phyloP scores from a whole-genome alignment of 805 yeast species.

The Ogataea ganodermae region DNA sequence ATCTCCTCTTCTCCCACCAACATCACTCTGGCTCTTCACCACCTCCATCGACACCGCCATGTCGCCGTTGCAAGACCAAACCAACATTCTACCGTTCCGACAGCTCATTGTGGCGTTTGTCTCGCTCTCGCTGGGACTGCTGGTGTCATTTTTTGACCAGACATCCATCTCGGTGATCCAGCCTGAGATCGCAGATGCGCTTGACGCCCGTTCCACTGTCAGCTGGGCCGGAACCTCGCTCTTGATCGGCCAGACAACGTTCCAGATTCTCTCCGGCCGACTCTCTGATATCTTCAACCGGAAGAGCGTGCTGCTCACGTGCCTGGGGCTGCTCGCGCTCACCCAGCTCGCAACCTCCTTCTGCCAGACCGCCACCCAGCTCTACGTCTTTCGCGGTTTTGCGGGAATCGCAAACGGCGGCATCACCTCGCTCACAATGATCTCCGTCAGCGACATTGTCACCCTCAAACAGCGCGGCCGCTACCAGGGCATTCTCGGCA shows the following conservation, averaged over 20 bases:
- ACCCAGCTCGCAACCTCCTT: slow-evolving; percentile 55
- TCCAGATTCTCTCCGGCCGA: slow-evolving; percentile 56
- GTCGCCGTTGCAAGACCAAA: slow-evolving; percentile 37
- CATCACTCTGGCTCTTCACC: too few relatives aligned
- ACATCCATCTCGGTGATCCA: slow-evolving; percentile 51
- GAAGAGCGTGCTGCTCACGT: slow-evolving; percentile 43
- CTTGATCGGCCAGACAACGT: slow-evolving; percentile 50
- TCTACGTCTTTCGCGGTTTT: slow-evolving; percentile 53
- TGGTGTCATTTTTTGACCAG: slow-evolving; percentile 51
- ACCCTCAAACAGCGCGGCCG: slow-evolving; percentile 55
- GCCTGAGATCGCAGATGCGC: slow-evolving; percentile 48
- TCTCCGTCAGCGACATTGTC: slow-evolving; percentile 54
- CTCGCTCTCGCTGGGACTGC: slow-evolving; percentile 41
- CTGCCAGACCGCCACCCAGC: slow-evolving; percentile 48
- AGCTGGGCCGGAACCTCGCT: slow-evolving; percentile 63
- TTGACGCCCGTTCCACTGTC: slow-evolving; percentile 45
- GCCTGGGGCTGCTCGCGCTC: slow-evolving; percentile 41
- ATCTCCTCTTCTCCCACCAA: background rate
- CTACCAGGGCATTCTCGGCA: slow-evolving; percentile 57
- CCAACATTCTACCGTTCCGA: slow-evolving; percentile 41
- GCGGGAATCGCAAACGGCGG: slow-evolving; percentile 63
- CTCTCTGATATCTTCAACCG: slow-evolving; percentile 58
- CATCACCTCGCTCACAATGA: slow-evolving; percentile 50
- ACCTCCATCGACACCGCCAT: too few relatives aligned
- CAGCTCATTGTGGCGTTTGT: slow-evolving; percentile 40